Evolutionary conservation across 139 green algal species (phyloP).

Genomic region (Auxenochlorella pyrenoidosa): DNA sequence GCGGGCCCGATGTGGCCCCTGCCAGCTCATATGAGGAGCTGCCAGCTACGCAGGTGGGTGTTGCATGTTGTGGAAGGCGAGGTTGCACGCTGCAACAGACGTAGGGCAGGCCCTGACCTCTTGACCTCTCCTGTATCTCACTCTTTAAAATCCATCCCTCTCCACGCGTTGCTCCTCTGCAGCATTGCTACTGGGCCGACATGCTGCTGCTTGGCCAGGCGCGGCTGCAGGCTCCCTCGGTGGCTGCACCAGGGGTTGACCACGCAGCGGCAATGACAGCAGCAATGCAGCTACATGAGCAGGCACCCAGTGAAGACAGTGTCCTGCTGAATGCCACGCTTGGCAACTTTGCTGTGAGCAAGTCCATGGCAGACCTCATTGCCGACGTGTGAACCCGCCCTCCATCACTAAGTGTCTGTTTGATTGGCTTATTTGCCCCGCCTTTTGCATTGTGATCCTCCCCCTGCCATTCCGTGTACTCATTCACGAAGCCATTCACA

Average conservation of each 20-base stretch:
- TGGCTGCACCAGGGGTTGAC: neutral
- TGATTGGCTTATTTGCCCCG: too few species aligned
- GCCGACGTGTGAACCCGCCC: neutral
- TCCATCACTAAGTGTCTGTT: too few species aligned
- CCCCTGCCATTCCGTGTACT: neutral
- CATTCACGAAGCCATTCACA: neutral
- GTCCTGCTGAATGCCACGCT: neutral
- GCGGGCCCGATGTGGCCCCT: neutral
- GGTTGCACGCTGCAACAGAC: too few species aligned
- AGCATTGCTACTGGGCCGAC: constrained; percentile 3
- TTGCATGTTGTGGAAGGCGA: too few species aligned
- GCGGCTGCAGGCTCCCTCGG: neutral
- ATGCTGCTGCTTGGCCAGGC: neutral
- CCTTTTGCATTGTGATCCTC: too few species aligned
- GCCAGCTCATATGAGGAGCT: constrained; percentile 14
- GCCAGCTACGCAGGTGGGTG: neutral
- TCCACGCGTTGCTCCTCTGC: too few species aligned
- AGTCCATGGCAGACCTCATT: neutral
- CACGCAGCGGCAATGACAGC: neutral
- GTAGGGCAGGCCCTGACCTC: too few species aligned
- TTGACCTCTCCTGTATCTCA: too few species aligned
- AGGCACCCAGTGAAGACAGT: neutral
- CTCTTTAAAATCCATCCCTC: too few species aligned
- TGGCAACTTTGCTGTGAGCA: neutral
- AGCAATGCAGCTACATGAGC: neutral